Conservation (phyloP, 2,329 filamentous ascomycete species). For the Neoscytalidium dimidiatum region DNA sequence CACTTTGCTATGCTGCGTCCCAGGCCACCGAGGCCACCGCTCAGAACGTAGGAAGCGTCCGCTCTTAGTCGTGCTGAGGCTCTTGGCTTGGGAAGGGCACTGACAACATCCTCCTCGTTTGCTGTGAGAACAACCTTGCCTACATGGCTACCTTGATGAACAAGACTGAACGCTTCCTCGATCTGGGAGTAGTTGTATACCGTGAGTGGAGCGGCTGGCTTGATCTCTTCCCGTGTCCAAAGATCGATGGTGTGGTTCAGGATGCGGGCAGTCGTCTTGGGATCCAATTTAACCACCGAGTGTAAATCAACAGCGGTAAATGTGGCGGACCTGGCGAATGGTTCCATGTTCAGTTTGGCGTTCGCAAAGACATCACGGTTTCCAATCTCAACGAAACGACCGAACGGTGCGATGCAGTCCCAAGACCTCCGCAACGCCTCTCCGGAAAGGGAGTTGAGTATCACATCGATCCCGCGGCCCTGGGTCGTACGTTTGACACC, state of each 20-base stretch:
- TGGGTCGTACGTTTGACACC: conserved; percentile 28
- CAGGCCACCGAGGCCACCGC: conserved; percentile 31
- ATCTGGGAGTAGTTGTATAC: conserved; percentile 24
- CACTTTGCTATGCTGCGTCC: conserved; percentile 29
- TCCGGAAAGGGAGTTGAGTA: conserved; percentile 30
- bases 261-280: conserved; percentile 4
- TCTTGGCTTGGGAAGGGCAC: not conserved
- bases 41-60: conserved; percentile 27
- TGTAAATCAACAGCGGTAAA: not conserved
- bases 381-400: conserved; percentile 38
- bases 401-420: conserved; percentile 29
- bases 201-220: conserved; percentile 27
- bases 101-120: conserved; percentile 14
- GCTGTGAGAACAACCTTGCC: conserved; percentile 29
- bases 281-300: not conserved
- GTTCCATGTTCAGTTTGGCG: conserved; percentile 24
- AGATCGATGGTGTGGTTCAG: conserved; percentile 12
- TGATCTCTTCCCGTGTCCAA: conserved; percentile 26
- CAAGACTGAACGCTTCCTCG: conserved; percentile 35
- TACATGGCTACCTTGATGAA: conserved; percentile 34
- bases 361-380: conserved; percentile 21
- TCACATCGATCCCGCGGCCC: conserved; percentile 31
- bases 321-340: conserved; percentile 23
- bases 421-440: conserved; percentile 26
- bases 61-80: not conserved